phyloP scores from a whole-genome alignment of 1,284 basidiomycete genomes.

The Cutaneotrichosporon arboriforme region DNA sequence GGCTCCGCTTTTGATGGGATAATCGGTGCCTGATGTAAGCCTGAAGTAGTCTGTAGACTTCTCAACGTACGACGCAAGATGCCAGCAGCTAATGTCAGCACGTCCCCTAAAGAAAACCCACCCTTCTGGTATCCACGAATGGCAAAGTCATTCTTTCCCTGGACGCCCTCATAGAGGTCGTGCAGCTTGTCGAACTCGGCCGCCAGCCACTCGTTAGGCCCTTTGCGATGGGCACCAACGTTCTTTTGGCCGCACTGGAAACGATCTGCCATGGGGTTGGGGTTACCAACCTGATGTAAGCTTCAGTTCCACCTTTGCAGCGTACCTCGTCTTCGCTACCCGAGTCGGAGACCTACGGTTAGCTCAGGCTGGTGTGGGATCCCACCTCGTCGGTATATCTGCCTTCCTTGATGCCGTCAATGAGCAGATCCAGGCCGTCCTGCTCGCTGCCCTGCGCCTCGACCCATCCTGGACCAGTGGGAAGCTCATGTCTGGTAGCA shows the following conservation, averaged over 20 bases:
- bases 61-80: slow-evolving; percentile 30
- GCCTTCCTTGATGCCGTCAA: slow-evolving; percentile 32
- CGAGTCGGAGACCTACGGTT: not conserved
- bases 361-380: not conserved
- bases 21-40: slow-evolving; percentile 42
- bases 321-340: slow-evolving; percentile 2
- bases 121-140: slow-evolving; percentile 34
- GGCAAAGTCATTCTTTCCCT: slow-evolving; percentile 38
- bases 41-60: not conserved
- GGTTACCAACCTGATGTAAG: slow-evolving; percentile 12
- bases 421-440: slow-evolving; percentile 39
- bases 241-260: slow-evolving; percentile 39
- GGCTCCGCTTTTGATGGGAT: slow-evolving; percentile 57
- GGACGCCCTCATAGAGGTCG: slow-evolving; percentile 33
- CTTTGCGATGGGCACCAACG: slow-evolving; percentile 20
- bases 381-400: slow-evolving; percentile 12
- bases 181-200: slow-evolving; percentile 40
- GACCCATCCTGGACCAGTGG: slow-evolving; percentile 32
- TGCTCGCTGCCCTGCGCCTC: slow-evolving; percentile 9
- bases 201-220: slow-evolving; percentile 45
- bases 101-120: slow-evolving; percentile 12
- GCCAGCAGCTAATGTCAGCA: slow-evolving; percentile 29
- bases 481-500: slow-evolving; percentile 26
- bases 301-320: not conserved
- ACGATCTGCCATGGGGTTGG: slow-evolving; percentile 15